Evolutionary conservation across 192 early-diverging fungal genomes (phyloP).

Genomic region (Gaertneriomyces semiglobifer): DNA sequence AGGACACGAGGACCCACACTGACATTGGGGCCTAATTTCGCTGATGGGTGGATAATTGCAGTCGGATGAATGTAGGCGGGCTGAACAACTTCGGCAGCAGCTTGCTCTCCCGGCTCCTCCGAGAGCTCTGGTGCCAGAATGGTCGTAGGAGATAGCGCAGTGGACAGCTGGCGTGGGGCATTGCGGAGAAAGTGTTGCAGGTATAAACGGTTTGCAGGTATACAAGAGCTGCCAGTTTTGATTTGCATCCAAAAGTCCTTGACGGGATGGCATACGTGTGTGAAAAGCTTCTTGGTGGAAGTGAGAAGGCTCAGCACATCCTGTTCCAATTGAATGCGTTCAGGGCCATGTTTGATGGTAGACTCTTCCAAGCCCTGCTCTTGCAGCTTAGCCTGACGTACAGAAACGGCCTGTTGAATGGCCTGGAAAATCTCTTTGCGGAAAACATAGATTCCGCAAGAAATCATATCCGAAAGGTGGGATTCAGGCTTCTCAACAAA

Average conservation of each 20-base stretch:
- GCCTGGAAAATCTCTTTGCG: slow-evolving; percentile 80
- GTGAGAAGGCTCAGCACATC: slow-evolving; percentile 87
- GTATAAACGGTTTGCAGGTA: slow-evolving; percentile 90
- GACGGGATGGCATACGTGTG: slow-evolving; percentile 59
- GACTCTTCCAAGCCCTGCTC: slow-evolving; percentile 47
- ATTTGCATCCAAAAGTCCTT: slow-evolving; percentile 96
- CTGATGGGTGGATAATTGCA: slow-evolving; percentile 87
- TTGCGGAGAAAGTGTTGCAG: slow-evolving; percentile 73
- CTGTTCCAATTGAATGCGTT: slow-evolving; percentile 82
- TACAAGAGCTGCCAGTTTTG: slow-evolving; percentile 88
- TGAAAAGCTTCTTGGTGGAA: slow-evolving; percentile 77
- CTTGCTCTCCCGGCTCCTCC: neutral
- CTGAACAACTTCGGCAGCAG: slow-evolving; percentile 66
- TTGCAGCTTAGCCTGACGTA: slow-evolving; percentile 56
- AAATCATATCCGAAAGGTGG: slow-evolving; percentile 90
- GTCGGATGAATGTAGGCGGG: slow-evolving; percentile 94
- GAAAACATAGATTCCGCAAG: slow-evolving; percentile 94
- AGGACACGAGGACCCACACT: slow-evolving; percentile 86
- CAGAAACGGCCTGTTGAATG: slow-evolving; percentile 74
- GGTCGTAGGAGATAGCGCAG: slow-evolving; percentile 33
- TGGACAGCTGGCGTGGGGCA: slow-evolving; percentile 62
- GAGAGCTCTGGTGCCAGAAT: slow-evolving; percentile 10
- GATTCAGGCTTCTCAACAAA: slow-evolving; percentile 99
- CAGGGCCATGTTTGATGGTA: slow-evolving; percentile 24
- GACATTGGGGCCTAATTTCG: slow-evolving; percentile 95